A percentile compares a stretch with the other conserved stretches of the same genome.
Evolutionary conservation across 495 filamentous ascomycete genomes (phyloP).

Genomic region (Neurospora sp.): DNA sequence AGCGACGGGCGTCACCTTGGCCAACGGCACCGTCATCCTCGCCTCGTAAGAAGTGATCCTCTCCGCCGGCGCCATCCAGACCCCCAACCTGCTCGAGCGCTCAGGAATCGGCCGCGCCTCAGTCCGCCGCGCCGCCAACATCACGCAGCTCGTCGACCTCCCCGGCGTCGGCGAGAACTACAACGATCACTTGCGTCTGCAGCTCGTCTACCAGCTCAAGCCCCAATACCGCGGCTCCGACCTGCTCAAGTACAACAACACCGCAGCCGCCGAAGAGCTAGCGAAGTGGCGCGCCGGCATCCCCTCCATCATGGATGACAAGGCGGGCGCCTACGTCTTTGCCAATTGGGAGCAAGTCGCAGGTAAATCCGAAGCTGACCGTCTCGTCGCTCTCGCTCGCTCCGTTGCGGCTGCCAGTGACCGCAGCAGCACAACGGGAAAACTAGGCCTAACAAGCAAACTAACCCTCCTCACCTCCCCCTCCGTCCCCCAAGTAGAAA

Average conservation of each 20-base stretch:
- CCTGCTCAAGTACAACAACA: too few relatives aligned
- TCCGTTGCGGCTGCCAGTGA: neutral
- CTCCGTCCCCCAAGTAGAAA: slow-evolving; percentile 15
- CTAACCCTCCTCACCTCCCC: slow-evolving; percentile 12
- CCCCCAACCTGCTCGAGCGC: too few relatives aligned
- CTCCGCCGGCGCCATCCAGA: slow-evolving; percentile 33
- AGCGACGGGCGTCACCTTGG: slow-evolving; percentile 21
- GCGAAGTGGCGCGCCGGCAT: too few relatives aligned
- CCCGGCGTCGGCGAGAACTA: too few relatives aligned
- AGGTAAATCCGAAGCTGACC: neutral
- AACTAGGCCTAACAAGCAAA: neutral
- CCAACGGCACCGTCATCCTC: slow-evolving; percentile 18
- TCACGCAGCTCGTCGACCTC: too few relatives aligned
- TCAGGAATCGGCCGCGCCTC: neutral
- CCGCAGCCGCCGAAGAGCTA: too few relatives aligned
- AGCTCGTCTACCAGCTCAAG: too few relatives aligned
- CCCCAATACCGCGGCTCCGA: too few relatives aligned
- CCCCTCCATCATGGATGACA: too few relatives aligned
- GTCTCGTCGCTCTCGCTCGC: neutral
- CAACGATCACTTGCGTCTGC: too few relatives aligned
- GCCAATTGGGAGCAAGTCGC: neutral
- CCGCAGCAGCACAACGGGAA: neutral
- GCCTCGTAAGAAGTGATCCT: slow-evolving; percentile 45
- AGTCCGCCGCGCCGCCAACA: slow-evolving; percentile 23
- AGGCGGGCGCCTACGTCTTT: neutral